phyloP scores from a whole-genome alignment of 768 basidiomycete species.

The Lactifluus subvellereus region DNA sequence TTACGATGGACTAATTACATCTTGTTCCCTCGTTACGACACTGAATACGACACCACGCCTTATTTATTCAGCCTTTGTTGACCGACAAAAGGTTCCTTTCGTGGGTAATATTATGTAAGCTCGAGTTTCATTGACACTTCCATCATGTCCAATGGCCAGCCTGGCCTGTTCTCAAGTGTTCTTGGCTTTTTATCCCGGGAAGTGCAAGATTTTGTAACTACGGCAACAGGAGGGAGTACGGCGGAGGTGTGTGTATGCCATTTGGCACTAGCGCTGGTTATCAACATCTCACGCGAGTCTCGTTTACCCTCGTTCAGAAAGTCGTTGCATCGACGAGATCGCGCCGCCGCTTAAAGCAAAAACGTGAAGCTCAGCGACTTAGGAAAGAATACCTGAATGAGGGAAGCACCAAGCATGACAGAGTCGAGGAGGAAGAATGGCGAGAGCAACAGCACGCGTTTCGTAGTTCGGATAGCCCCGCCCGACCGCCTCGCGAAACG shows the following conservation, averaged over 20 bases:
- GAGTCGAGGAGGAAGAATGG: conserved; percentile 5
- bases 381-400: conserved; percentile 2
- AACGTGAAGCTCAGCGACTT: neutral
- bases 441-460: conserved; percentile 2
- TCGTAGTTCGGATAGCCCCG: neutral
- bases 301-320: neutral
- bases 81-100: neutral
- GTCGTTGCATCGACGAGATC: conserved; percentile 6
- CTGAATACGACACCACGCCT: conserved; percentile 1
- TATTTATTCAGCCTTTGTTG: conserved; percentile 2
- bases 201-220: conserved; percentile 62
- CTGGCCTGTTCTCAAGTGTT: conserved; percentile 55
- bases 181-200: conserved; percentile 67
- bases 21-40: neutral
- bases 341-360: neutral
- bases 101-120: conserved; percentile 20
- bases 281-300: neutral
- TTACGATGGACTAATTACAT: conserved; percentile 5
- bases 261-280: neutral
- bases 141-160: conserved; percentile 11
- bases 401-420: neutral
- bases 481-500: conserved; percentile 11
- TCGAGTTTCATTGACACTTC: conserved; percentile 1
- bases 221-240: conserved; percentile 46
- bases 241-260: conserved; percentile 16